phyloP scores from a whole-genome alignment of 768 basidiomycete genomes.

The Cyclocybe cylindracea region DNA sequence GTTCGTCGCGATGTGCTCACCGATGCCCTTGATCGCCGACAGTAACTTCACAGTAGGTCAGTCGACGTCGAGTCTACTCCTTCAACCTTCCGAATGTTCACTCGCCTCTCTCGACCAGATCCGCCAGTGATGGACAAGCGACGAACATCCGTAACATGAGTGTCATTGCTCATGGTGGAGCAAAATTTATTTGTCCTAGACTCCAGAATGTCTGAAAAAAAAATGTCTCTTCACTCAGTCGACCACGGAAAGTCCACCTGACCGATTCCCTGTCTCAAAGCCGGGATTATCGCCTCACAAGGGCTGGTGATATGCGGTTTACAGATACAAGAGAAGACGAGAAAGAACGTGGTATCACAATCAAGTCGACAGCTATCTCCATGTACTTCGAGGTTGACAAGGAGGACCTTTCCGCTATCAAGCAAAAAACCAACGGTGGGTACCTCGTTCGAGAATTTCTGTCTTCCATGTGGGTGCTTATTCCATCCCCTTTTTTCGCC shows the following conservation, averaged over 20 bases:
- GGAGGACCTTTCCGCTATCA: conserved; percentile 82
- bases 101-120: conserved; percentile 60
- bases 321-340: conserved; percentile 98
- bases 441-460: conserved; percentile 13
- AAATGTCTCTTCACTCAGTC: conserved; percentile 54
- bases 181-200: conserved; percentile 15
- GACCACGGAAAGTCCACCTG: conserved; percentile 99
- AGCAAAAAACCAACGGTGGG: conserved; percentile 92
- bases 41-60: conserved; percentile 90
- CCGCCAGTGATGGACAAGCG: conserved; percentile 82
- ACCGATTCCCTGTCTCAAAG: conserved; percentile 99
- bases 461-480: conserved; percentile 3
- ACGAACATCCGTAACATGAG: conserved; percentile 96
- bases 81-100: conserved; percentile 7
- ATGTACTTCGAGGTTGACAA: conserved; percentile 98
- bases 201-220: not conserved
- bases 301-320: conserved; percentile 96
- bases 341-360: conserved; percentile 99
- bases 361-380: conserved; percentile 99
- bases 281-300: conserved; percentile 96
- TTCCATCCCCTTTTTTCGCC: conserved; percentile 10
- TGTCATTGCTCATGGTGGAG: conserved; percentile 89
- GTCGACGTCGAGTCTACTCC: conserved; percentile 27
- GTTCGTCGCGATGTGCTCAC: conserved; percentile 25
- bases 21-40: conserved; percentile 27